phyloP scores from a whole-genome alignment of 164 flowering plant genomes.

The Litsea cubeba region DNA sequence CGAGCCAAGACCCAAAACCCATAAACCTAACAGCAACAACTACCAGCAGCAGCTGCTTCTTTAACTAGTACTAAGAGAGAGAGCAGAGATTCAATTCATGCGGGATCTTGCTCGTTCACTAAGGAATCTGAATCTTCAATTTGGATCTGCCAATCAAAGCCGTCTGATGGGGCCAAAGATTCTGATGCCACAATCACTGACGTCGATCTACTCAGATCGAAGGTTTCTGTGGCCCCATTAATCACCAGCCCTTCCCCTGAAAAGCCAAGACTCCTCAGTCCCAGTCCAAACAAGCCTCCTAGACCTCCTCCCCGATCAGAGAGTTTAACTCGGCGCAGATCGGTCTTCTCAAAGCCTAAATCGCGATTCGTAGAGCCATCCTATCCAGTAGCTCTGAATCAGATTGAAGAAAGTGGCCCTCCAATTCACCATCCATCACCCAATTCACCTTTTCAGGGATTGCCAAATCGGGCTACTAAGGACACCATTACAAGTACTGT shows the following conservation, averaged over 20 bases:
- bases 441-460: constrained; percentile 17
- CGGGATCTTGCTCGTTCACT: not conserved
- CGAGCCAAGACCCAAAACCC: too few species aligned
- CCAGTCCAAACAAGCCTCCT: constrained; percentile 36
- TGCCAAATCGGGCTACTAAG: constrained; percentile 17
- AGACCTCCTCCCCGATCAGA: constrained; percentile 17
- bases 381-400: constrained; percentile 9
- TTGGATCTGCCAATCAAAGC: not conserved
- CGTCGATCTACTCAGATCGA: not conserved
- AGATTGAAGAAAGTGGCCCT: constrained; percentile 7
- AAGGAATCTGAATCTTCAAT: constrained; percentile 4
- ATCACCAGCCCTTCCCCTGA: constrained; percentile 29
- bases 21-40: not conserved
- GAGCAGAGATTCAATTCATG: not conserved
- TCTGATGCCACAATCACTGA: not conserved
- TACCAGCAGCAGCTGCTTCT: constrained; percentile 14
- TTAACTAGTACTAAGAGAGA: not conserved
- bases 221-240: constrained; percentile 15
- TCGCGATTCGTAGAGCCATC: constrained; percentile 42
- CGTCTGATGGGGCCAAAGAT: not conserved
- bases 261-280: constrained; percentile 8
- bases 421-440: not conserved
- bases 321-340: constrained; percentile 13
- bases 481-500: constrained; percentile 33
- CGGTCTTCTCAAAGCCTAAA: constrained; percentile 31